These are phyloP conservation scores for Termitomyces sp. DNA, from an alignment of 768 basidiomycete genomes.

Conservation along the genomic window DNA sequence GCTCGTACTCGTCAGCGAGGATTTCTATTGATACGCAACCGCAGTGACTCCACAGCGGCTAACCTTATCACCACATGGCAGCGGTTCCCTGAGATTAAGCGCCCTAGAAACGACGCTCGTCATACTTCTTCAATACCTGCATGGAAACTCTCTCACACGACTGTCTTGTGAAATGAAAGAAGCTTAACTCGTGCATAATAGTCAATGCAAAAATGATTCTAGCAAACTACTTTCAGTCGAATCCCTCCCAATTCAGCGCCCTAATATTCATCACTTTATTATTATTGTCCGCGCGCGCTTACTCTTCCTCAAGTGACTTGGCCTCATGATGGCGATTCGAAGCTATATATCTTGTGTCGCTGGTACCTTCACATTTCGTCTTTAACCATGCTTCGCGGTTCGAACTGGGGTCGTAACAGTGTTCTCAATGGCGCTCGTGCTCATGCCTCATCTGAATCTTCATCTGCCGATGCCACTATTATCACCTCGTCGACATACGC, in stretches of 20 bases:
- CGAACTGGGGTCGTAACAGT: not conserved
- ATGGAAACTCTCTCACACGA: not conserved
- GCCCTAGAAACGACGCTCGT: not conserved
- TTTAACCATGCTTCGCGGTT: not conserved
- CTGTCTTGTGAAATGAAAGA: not conserved
- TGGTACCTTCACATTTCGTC: not conserved
- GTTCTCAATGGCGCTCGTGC: not conserved
- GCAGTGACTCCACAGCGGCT: too few relatives aligned
- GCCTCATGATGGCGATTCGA: not conserved
- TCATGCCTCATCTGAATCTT: not conserved
- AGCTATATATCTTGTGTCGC: not conserved
- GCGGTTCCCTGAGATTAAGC: not conserved
- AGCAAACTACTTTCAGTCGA: not conserved
- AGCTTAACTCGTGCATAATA: not conserved
- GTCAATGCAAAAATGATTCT: too few relatives aligned
- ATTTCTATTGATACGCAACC: not conserved
- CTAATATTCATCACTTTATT: not conserved
- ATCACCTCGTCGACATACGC: not conserved
- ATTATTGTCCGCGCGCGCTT: not conserved
- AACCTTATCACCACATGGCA: not conserved
- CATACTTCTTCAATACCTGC: not conserved
- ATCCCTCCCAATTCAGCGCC: not conserved
- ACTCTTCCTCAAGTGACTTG: not conserved
- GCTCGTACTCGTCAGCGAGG: too few relatives aligned
- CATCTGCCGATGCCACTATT: not conserved